phyloP scores from a whole-genome alignment of 805 yeast genomes.

The Candida nanaspora region DNA sequence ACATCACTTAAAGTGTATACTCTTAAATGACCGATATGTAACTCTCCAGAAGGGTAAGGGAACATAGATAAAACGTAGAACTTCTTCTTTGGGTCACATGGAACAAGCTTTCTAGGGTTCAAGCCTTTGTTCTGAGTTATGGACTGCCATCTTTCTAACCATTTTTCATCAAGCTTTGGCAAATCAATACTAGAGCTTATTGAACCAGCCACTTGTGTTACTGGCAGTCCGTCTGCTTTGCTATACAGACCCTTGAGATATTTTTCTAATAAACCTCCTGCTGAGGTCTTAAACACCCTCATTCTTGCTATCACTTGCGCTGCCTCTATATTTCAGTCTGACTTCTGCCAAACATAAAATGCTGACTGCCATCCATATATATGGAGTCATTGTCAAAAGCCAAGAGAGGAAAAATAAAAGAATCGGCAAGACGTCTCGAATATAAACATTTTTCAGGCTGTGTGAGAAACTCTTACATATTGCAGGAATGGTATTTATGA shows the following conservation, averaged over 20 bases:
- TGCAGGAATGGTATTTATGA: no score
- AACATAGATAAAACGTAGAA: constrained; percentile 81
- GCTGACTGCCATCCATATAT: no score
- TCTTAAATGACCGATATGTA: constrained; percentile 91
- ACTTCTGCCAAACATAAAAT: no score
- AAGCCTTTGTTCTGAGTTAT: constrained; percentile 15
- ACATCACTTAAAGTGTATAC: constrained; percentile 90
- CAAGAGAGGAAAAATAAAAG: no score
- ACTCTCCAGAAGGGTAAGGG: constrained; percentile 91
- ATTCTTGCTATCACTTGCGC: background rate
- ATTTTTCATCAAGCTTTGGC: constrained; percentile 40
- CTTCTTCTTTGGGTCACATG: constrained; percentile 15
- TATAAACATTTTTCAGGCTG: no score
- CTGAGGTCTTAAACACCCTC: background rate
- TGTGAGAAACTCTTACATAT: no score
- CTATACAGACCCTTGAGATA: background rate
- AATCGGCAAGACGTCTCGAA: no score
- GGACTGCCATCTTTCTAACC: constrained; percentile 42
- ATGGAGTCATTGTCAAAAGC: no score
- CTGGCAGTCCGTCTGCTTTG: background rate
- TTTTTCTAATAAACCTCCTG: background rate
- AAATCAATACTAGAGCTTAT: constrained; percentile 6
- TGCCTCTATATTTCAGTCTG: no score
- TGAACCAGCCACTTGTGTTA: background rate
- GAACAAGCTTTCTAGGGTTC: constrained; percentile 21